These are phyloP conservation scores for Elaeis oleifera DNA, from an alignment of 202 grass and related monocot species.

Conservation along the genomic window DNA sequence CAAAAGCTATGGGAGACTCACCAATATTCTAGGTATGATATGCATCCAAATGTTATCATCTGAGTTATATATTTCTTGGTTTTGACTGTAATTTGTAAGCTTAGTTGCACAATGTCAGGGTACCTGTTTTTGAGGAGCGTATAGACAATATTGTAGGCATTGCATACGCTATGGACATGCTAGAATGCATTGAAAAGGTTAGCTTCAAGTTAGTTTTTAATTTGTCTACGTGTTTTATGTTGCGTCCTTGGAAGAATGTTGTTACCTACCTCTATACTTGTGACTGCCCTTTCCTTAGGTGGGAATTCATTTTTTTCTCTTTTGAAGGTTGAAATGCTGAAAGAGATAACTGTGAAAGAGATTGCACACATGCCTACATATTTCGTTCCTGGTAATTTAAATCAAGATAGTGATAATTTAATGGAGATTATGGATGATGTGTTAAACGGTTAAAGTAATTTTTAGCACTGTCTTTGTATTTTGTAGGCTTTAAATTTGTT, in stretches of 20 bases:
- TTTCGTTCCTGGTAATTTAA: constrained; percentile 75
- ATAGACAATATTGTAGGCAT: constrained; percentile 99
- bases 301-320: constrained; percentile 25
- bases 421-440: constrained; percentile 1
- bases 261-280: neutral
- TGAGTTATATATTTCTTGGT: neutral
- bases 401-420: neutral
- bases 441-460: neutral
- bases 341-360: constrained; percentile 75
- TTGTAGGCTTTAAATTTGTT: neutral
- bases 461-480: no score
- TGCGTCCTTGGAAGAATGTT: neutral
- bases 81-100: constrained; percentile 21
- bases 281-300: neutral
- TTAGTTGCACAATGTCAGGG: constrained; percentile 43
- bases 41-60: neutral
- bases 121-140: constrained; percentile 97
- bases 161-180: constrained; percentile 99
- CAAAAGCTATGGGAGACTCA: constrained; percentile 88
- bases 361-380: constrained; percentile 85
- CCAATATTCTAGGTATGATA: constrained; percentile 85
- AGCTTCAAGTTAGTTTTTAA: constrained; percentile 4
- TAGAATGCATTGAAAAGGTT: constrained; percentile 85
- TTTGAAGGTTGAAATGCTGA: constrained; percentile 88
- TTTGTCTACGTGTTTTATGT: neutral